Conservation (phyloP, 2,329 filamentous ascomycete genomes). For the Colletotrichum tropicicola region DNA sequence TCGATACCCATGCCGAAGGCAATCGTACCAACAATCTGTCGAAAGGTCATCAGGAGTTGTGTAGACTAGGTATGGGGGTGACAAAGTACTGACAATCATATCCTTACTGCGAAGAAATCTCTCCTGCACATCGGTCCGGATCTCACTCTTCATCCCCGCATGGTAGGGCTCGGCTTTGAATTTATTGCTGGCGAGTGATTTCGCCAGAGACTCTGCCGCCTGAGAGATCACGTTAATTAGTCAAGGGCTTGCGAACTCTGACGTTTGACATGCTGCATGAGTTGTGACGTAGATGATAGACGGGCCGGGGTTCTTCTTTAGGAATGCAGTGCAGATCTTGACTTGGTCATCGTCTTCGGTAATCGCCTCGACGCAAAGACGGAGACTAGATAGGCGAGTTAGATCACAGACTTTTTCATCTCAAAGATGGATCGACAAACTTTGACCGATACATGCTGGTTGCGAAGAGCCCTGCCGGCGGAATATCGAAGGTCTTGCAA, state of each 20-base stretch:
- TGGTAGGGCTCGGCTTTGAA: slow-evolving; percentile 58
- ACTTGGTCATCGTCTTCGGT: slow-evolving; percentile 46
- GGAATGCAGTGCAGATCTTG: slow-evolving; percentile 55
- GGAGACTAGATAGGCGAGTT: slow-evolving; percentile 44
- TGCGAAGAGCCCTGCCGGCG: slow-evolving; percentile 59
- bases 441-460: slow-evolving; percentile 69
- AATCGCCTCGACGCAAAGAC: slow-evolving; percentile 58
- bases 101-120: slow-evolving; percentile 57
- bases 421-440: slow-evolving; percentile 32
- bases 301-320: slow-evolving; percentile 59
- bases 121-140: slow-evolving; percentile 58
- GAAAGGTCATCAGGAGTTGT: too few species aligned
- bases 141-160: slow-evolving; percentile 55
- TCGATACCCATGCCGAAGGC: slow-evolving; percentile 70
- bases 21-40: slow-evolving; percentile 60
- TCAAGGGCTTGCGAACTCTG: background rate
- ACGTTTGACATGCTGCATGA: slow-evolving; percentile 48
- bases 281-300: slow-evolving; percentile 70
- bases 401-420: background rate
- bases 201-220: slow-evolving; percentile 56
- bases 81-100: slow-evolving; percentile 43
- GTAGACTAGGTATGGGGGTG: too few species aligned
- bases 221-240: background rate
- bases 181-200: slow-evolving; percentile 42
- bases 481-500: slow-evolving; percentile 60